Conservation (phyloP, 257 asterid genomes). For the Misopates orontium region DNA sequence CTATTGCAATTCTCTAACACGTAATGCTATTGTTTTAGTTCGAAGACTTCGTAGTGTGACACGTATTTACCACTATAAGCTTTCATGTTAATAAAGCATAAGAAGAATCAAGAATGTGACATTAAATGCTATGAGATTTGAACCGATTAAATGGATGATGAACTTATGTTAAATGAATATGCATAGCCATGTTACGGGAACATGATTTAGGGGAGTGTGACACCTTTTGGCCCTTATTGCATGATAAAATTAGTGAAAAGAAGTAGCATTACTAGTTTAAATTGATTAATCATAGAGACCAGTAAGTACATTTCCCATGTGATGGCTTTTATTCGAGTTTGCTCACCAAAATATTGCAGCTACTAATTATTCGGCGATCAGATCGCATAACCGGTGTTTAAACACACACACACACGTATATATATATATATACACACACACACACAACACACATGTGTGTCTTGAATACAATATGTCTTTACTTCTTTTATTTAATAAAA, state of each 20-base stretch:
- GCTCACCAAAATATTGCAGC: slow-evolving; percentile 34
- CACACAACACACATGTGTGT: too few relatives aligned
- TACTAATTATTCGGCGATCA: slow-evolving; percentile 29
- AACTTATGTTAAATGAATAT: background rate
- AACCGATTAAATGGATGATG: slow-evolving; percentile 33
- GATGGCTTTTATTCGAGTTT: slow-evolving; percentile 2
- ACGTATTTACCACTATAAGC: background rate
- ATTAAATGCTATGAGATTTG: slow-evolving; percentile 29
- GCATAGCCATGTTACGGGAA: background rate
- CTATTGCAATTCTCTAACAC: background rate
- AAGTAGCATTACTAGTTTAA: too few relatives aligned
- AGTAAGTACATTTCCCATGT: slow-evolving; percentile 22
- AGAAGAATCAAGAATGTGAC: background rate
- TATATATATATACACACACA: too few relatives aligned
- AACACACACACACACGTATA: too few relatives aligned
- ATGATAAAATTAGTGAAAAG: slow-evolving; percentile 19
- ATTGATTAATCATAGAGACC: slow-evolving; percentile 14
- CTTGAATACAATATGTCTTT: too few relatives aligned
- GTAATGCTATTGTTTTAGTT: too few relatives aligned
- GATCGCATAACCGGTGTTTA: too few relatives aligned
- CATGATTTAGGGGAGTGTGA: slow-evolving; percentile 16
- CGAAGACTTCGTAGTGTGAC: too few relatives aligned
- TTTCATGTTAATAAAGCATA: too few relatives aligned
- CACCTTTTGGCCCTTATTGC: slow-evolving; percentile 26
- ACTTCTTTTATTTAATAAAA: too few relatives aligned